Base-by-base conservation (phyloP, 345 rosid genomes). In the Hibiscus mutabilis region DNA sequence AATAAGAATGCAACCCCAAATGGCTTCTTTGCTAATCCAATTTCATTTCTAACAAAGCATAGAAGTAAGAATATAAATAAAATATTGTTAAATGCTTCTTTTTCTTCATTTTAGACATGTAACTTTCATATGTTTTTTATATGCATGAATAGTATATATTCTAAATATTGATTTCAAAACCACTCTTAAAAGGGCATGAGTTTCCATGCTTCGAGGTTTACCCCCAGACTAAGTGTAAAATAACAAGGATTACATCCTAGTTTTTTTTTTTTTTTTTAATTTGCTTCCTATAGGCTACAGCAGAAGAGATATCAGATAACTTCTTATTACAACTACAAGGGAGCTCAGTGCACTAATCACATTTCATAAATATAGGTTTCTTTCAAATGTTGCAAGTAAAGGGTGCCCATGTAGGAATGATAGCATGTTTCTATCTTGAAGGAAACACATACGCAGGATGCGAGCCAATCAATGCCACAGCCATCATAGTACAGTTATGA, bases 401-500 rank as follows among this genome's bases (percentile, higher is more conserved):
- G 55, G 18, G 35, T 6, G 51, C 14, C 35, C 63, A 21, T 69
- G 51, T 56, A 56, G 21, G 44, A 53, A 33, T 56, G 52, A 35
- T 3, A 53, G 62, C 73, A 69, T 55, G 61, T 6, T 55, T 13
- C 18, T 37, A 37, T 51, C 7, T 33, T 46, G 53, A 33, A 47
- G 1, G 22, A 1, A 47, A 47, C 65, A 82, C 95, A 42, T 72
- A 91, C 98, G 98, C 98, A 0, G 91, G 91, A 76, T 89, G 96
- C 71, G 93, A 66, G 4, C 98, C 98, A 56, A 94, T 94, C 57
- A 94, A 62, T 66, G 88, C 98, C 47, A 94, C 80, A 4, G 97
- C 97, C 98, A 94, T 94, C 98, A 94, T 91, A 6, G 97, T 94
- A 76, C 98, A 94, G 77, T 91, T 91, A 79, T 94, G 98, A 74